These are phyloP conservation scores for Umbelopsis vinacea DNA, from an alignment of 192 early-diverging fungal genomes.

Conservation along the genomic window DNA sequence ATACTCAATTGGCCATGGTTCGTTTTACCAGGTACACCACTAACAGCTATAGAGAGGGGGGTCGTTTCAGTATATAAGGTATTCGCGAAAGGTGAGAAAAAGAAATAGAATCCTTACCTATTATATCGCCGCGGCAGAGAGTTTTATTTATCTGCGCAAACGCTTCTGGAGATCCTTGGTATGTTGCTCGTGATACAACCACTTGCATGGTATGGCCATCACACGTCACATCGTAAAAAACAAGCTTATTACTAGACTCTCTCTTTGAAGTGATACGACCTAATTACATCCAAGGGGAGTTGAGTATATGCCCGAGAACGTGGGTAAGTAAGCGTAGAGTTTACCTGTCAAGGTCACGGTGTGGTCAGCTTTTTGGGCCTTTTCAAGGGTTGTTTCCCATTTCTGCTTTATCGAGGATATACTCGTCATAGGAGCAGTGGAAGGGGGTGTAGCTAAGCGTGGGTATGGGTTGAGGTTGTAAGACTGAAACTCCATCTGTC, in stretches of 20 bases:
- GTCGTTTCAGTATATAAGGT: neutral
- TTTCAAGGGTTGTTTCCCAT: slow-evolving; percentile 32
- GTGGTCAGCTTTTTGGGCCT: slow-evolving; percentile 40
- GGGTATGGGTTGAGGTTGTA: slow-evolving; percentile 42
- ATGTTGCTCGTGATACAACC: slow-evolving; percentile 58
- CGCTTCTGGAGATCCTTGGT: slow-evolving; percentile 34
- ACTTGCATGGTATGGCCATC: slow-evolving; percentile 67
- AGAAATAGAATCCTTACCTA: slow-evolving; percentile 44
- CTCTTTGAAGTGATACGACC: slow-evolving; percentile 72
- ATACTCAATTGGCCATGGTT: slow-evolving; percentile 71
- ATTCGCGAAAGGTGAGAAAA: neutral
- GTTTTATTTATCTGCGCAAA: slow-evolving; percentile 52
- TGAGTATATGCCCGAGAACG: slow-evolving; percentile 4
- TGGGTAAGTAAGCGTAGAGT: neutral
- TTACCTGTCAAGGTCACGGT: slow-evolving; percentile 31
- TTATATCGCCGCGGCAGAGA: slow-evolving; percentile 67
- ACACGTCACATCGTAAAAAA: slow-evolving; percentile 74
- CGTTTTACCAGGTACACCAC: slow-evolving; percentile 72
- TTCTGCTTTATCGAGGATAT: slow-evolving; percentile 32
- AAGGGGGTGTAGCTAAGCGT: slow-evolving; percentile 29
- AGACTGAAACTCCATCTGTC: slow-evolving; percentile 8
- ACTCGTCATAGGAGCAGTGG: slow-evolving; percentile 32
- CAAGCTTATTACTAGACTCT: slow-evolving; percentile 71
- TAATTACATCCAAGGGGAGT: slow-evolving; percentile 28
- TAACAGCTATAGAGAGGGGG: slow-evolving; percentile 33